Evolutionary conservation across 192 early-diverging fungal species (phyloP), one percentile per base, ranked within the genome.

Genomic region (Coemansia aciculifera): DNA sequence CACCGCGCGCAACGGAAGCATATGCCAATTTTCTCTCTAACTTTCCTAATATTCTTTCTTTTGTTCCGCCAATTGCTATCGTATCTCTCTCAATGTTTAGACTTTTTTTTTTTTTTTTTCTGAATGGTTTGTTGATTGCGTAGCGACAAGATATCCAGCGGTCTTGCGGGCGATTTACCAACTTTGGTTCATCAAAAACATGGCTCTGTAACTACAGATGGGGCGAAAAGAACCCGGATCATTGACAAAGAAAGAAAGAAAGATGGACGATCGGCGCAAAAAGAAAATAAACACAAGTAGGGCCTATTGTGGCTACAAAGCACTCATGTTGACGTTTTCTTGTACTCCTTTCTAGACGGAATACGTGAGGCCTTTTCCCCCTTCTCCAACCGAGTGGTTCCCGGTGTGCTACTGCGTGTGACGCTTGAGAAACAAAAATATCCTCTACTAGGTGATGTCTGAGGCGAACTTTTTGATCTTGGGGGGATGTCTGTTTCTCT

Each of bases 11-110:
- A 27, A 59, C 39, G n/a, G 36, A 59, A 67, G 63, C 63, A 57
- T 5, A 52, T 12, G 49, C 23, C 54, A 54, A 29, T 54, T 54
- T 29, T 34, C 56, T 51, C 37, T 64, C 69, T 59, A 32, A 43
- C 31, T 48, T 34, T 63, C 56, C 11, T 56, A 40, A 67, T 32
- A 60, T 27, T 39, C 27, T 59, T 44, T 21, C 12, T 23, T 27
- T 42, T n/a, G 27, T 40, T 37, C 27, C 19, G 60, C 23, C 48
- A 61, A 61, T 60, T 61, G 57, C 52, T 59, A 59, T 68, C 40
- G 19, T 61, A 9, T 48, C 64, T 43, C 56, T 70, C 13, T 43
- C 36, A 9, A 7, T 37, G 36, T 37, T 37, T 37, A 9, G 36
- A 37, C 36, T 37, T 37, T 37, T 27, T 27, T 21, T 21, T 21